Percentiles rank a stretch among this genome's conserved stretches.
These are phyloP conservation scores for Crepidotus variabilis DNA, from an alignment of 768 basidiomycete species.

Conservation along the genomic window DNA sequence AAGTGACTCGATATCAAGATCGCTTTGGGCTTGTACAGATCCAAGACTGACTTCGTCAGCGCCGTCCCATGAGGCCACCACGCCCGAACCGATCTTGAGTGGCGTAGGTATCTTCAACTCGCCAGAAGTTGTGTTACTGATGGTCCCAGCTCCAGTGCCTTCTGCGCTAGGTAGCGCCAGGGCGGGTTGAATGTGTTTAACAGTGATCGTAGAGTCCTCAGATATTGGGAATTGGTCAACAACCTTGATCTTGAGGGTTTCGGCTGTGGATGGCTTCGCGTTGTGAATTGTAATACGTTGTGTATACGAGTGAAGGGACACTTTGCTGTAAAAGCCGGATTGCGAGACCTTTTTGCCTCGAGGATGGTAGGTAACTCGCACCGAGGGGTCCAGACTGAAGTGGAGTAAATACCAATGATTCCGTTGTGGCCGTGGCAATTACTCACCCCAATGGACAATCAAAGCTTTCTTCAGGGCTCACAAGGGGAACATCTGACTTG, in stretches of 20 bases:
- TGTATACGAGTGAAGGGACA: slow-evolving; percentile 21
- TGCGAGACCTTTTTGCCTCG: slow-evolving; percentile 26
- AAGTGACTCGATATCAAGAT: slow-evolving; percentile 19
- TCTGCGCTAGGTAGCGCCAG: slow-evolving; percentile 13
- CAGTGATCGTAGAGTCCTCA: slow-evolving; percentile 25
- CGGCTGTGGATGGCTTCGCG: slow-evolving; percentile 20
- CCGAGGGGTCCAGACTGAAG: slow-evolving; percentile 32
- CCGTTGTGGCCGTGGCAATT: not conserved
- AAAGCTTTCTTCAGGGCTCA: slow-evolving; percentile 36
- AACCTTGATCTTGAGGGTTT: slow-evolving; percentile 24
- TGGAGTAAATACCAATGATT: not conserved
- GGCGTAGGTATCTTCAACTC: slow-evolving; percentile 2
- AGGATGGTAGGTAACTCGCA: slow-evolving; percentile 36
- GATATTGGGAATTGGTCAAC: slow-evolving; percentile 34
- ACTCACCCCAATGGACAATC: slow-evolving; percentile 36
- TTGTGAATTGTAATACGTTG: slow-evolving; percentile 36
- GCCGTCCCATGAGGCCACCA: slow-evolving; percentile 29
- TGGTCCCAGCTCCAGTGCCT: not conserved
- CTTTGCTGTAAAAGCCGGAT: slow-evolving; percentile 32
- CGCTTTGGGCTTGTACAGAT: slow-evolving; percentile 4
- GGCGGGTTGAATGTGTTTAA: slow-evolving; percentile 27
- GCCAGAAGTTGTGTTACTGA: not conserved
- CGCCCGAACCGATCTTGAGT: slow-evolving; percentile 19
- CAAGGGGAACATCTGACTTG: slow-evolving; percentile 26
- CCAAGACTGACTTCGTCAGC: slow-evolving; percentile 18